Evolutionary conservation across 352 stramenopile genomes (phyloP), one percentile per base, ranked within the genome.

Genomic region (Phytophthora ohioensis): DNA sequence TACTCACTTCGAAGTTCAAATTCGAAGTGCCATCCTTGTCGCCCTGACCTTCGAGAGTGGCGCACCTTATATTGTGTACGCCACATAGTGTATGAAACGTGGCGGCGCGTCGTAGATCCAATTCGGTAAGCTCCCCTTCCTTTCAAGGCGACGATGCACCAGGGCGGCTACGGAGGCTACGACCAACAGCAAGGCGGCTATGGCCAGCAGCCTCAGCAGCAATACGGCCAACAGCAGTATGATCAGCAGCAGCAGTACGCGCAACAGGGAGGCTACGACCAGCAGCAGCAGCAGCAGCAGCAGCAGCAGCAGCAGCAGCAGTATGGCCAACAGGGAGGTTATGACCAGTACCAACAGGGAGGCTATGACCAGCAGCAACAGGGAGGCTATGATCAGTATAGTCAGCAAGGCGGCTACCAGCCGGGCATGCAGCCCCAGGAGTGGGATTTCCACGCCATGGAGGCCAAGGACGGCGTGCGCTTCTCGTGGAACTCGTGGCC

Each of bases 401-500:
- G 58, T 0, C 78, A 89, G 67, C 76, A 86, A 76, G 61, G 71
- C 42, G 61, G 71, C 41, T 69, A 81, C 30, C 65, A 79, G 54
- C 78, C 82, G 2, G 88, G 85, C 31, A 81, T 90, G 80, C 87
- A 92, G 69, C 85, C 89, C 21, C 84, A 92, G 67, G 84, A 93
- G 52, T 96, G 89, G 89, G 89, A 96, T 60, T 95, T 96, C 73
- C 83, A 94, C 62, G 89, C 69, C 36, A 81, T 90, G 48, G 89
- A 96, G 67, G 85, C 85, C 52, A 93, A 93, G 67, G 95, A 99
- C 71, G 98, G 98, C 55, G 86, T 98, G 52, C 96, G 98, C 46
- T 98, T 99, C 71, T 99, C 94, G 51, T 99, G 98, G 91, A 99
- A 99, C 82, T 98, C 93, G 63, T 99, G 98, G 98, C 98, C 98